Base-by-base conservation (phyloP, 2,329 filamentous ascomycete genomes). In the Beauveria caledonica region DNA sequence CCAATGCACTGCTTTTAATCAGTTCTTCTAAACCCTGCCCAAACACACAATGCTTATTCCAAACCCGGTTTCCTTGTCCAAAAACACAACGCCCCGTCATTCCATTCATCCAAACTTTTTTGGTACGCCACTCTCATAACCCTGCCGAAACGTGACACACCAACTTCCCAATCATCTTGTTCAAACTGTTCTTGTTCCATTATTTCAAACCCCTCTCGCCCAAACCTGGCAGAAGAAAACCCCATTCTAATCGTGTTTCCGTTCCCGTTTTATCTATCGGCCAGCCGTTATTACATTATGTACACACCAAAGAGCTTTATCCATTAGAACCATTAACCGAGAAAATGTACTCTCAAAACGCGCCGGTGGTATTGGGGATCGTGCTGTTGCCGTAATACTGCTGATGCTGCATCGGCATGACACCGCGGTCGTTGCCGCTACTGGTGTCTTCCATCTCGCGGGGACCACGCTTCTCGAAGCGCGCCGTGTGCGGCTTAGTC, bases 401-500 rank as follows among this genome's bases (percentile, higher is more conserved):
- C 46, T 19, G 42, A 25, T 25, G 51, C 13, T 10, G 21, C n/a
- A 40, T 39, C 27, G 45, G 45, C 29, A 46, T 25, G 40, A 17
- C 8, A 27, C n/a, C 9, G n/a, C 33, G 11, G 11, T 36, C 33
- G 11, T 13, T 42, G 45, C 9, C 33, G n/a, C 40, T 46, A 13
- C 33, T 62, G 8, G 54, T 64, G 50, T 67, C 63, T 49, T 70
- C 68, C 57, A 67, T 62, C 25, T 70, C 65, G n/a, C 56, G 62
- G 17, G 44, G 61, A 5, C 21, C 25, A 13, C 66, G 62, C 62
- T 73, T 75, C 3, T 64, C 61, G 25, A 71, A 74, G 40, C 73
- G 67, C 19, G 66, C 60, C 21, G 64, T 61, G 23, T 60, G 68
- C 7, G 61, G 54, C 60, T 81, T 84, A 11, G 85, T 88, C 63